These are phyloP conservation scores for Hypholoma fasciculare DNA, from an alignment of 768 basidiomycete genomes.

Conservation along the genomic window DNA sequence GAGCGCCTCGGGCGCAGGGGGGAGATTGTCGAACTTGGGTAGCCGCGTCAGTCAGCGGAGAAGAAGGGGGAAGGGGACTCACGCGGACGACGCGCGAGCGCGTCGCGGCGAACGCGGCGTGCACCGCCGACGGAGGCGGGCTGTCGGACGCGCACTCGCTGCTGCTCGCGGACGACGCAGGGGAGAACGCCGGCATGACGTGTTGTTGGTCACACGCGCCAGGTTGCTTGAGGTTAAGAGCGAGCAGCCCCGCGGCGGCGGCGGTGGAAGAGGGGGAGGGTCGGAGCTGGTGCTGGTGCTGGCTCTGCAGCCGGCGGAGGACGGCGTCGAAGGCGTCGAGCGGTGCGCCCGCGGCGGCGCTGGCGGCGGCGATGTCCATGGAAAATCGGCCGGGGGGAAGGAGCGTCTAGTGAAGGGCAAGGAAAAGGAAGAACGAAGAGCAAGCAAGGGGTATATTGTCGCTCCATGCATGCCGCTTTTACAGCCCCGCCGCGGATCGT, in stretches of 20 bases:
- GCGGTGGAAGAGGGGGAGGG: too few relatives aligned
- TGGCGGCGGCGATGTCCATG: constrained; percentile 16
- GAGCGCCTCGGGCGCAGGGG: constrained; percentile 34
- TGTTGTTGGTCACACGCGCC: constrained; percentile 20
- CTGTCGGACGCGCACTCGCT: constrained; percentile 18
- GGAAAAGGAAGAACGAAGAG: too few relatives aligned
- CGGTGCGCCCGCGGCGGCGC: constrained; percentile 18
- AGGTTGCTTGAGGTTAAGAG: too few relatives aligned
- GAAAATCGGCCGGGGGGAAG: not conserved
- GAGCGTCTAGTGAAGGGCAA: too few relatives aligned
- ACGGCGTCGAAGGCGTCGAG: not conserved
- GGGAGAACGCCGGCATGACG: constrained; percentile 26
- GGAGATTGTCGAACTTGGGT: constrained; percentile 25
- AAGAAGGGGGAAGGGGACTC: constrained; percentile 22
- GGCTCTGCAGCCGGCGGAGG: not conserved
- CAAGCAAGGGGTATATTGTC: too few relatives aligned
- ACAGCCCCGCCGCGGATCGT: not conserved
- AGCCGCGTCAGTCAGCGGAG: constrained; percentile 26
- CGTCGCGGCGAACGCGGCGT: constrained; percentile 44
- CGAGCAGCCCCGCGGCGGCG: too few relatives aligned
- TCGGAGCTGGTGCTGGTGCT: not conserved
- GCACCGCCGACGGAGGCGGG: constrained; percentile 13
- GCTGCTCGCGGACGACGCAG: constrained; percentile 32
- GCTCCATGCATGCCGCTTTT: constrained; percentile 16
- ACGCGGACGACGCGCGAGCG: constrained; percentile 58